Conservation (phyloP, 805 yeast species). For the Cyberlindnera subsufficiens region DNA sequence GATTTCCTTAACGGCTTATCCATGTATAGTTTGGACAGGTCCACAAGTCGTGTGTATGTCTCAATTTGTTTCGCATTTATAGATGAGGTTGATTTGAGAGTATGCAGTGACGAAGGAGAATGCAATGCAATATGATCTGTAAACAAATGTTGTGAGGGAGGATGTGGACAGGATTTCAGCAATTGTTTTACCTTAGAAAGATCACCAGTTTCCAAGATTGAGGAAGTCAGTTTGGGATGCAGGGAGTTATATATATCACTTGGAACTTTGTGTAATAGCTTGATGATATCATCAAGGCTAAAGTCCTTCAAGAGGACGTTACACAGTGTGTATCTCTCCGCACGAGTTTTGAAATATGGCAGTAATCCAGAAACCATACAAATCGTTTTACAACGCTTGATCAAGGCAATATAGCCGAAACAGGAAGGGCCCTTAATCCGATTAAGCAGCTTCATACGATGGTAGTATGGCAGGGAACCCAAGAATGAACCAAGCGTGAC, state of each 20-base stretch:
- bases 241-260: constrained; percentile 4
- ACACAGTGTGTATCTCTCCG: constrained; percentile 3
- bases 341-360: background rate
- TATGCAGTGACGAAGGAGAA: background rate
- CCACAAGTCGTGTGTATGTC: constrained; percentile 5
- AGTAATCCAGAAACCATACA: background rate
- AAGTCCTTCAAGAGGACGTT: background rate
- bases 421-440: background rate
- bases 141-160: background rate
- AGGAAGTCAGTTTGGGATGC: constrained; percentile 5
- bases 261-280: background rate
- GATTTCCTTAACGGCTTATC: constrained; percentile 2
- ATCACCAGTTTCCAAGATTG: background rate
- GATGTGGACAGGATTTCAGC: background rate
- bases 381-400: constrained; percentile 3
- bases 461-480: constrained; percentile 2
- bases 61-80: background rate
- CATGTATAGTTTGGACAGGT: constrained; percentile 1
- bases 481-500: background rate
- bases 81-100: background rate
- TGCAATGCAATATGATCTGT: background rate
- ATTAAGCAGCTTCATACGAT: background rate
- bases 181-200: background rate
- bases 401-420: background rate
- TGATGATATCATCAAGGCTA: constrained; percentile 4